These are phyloP conservation scores for Colletotrichum somersetense DNA, from an alignment of 2,329 filamentous ascomycete species.

Conservation along the genomic window DNA sequence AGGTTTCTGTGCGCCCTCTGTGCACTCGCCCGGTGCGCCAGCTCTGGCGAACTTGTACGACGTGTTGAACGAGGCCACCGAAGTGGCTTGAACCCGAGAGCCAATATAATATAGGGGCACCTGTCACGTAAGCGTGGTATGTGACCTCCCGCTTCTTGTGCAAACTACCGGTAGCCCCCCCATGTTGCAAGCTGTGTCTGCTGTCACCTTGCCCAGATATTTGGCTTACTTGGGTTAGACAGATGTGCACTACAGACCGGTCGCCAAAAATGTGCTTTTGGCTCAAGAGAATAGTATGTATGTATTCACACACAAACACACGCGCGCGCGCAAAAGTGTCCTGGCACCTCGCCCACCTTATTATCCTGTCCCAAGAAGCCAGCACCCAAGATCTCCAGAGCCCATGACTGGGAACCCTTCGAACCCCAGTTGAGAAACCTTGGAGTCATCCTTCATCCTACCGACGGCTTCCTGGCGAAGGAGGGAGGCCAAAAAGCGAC, in stretches of 20 bases:
- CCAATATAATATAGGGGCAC: not conserved
- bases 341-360: not conserved
- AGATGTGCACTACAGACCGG: not conserved
- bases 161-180: not conserved
- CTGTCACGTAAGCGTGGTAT: not conserved
- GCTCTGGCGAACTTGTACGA: not conserved
- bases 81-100: not conserved
- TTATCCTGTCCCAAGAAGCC: not conserved
- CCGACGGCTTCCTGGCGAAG: not conserved
- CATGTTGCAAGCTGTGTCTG: not conserved
- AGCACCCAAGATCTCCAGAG: not conserved
- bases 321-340: not conserved
- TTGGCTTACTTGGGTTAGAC: not conserved
- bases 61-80: not conserved
- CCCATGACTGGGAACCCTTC: not conserved
- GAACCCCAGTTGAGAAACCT: not conserved
- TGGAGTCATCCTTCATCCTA: not conserved
- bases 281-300: not conserved
- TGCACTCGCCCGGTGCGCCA: not conserved
- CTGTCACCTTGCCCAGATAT: not conserved
- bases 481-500: not conserved
- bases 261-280: not conserved
- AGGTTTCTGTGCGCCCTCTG: no score
- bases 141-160: not conserved
- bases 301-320: no score